phyloP scores from a whole-genome alignment of 225 moss, liverwort and hornwort genomes.

The Marchantia polymorpha region DNA sequence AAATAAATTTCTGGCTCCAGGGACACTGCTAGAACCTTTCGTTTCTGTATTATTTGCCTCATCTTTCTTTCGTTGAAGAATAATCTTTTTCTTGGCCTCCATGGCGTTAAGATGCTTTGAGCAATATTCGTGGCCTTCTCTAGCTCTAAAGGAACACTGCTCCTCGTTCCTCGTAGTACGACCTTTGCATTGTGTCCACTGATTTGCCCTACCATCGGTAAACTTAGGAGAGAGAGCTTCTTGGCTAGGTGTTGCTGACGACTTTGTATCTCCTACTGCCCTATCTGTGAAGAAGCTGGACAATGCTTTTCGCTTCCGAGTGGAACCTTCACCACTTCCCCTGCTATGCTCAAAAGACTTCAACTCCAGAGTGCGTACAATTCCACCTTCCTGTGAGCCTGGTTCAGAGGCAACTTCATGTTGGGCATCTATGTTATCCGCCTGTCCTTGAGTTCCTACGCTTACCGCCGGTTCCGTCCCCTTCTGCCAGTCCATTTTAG shows the following conservation, averaged over 20 bases:
- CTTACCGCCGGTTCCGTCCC: slow-evolving; percentile 4
- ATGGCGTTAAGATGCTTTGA: slow-evolving; percentile 46
- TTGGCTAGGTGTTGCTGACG: slow-evolving; percentile 17
- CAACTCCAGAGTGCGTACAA: slow-evolving; percentile 13
- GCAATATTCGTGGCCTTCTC: slow-evolving; percentile 42
- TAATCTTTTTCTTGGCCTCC: slow-evolving; percentile 21
- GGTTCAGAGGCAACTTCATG: neutral
- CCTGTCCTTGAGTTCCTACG: slow-evolving; percentile 4
- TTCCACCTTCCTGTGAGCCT: slow-evolving; percentile 11
- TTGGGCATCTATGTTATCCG: slow-evolving; percentile 5
- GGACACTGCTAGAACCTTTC: slow-evolving; percentile 46
- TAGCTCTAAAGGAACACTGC: slow-evolving; percentile 62
- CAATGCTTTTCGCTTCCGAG: slow-evolving; percentile 35
- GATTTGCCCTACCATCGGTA: slow-evolving; percentile 8
- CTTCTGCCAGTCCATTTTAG: slow-evolving; percentile 15
- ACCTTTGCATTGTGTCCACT: slow-evolving; percentile 47
- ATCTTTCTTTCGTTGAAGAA: slow-evolving; percentile 11
- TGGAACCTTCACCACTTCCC: slow-evolving; percentile 16
- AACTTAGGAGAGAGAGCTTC: slow-evolving; percentile 14
- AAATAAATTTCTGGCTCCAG: slow-evolving; percentile 58
- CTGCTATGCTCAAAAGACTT: slow-evolving; percentile 9
- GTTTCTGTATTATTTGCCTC: slow-evolving; percentile 14
- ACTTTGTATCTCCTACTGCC: slow-evolving; percentile 7
- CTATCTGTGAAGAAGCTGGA: slow-evolving; percentile 23
- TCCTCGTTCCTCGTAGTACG: slow-evolving; percentile 63